Conservation (phyloP, 2,329 filamentous ascomycete species). For the Geosmithia flava region DNA sequence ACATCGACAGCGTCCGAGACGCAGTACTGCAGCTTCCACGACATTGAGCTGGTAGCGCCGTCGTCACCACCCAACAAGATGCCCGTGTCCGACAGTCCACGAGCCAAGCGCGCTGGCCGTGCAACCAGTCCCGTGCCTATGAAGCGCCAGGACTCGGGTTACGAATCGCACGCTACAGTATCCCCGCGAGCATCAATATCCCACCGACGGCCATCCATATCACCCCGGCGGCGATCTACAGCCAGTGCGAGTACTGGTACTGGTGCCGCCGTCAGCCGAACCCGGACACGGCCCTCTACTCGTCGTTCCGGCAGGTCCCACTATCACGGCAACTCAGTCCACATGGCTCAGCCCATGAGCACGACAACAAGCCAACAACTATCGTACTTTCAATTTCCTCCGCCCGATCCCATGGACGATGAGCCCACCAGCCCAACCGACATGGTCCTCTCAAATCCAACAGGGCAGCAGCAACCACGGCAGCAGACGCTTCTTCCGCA, state of each 20-base stretch:
- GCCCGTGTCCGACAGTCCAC: background rate
- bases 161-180: slow-evolving; percentile 33
- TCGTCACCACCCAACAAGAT: slow-evolving; percentile 10
- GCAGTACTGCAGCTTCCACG: slow-evolving; percentile 42
- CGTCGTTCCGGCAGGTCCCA: slow-evolving; percentile 22
- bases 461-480: slow-evolving; percentile 4
- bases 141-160: slow-evolving; percentile 45
- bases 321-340: slow-evolving; percentile 5
- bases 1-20: slow-evolving; percentile 33
- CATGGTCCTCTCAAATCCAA: background rate
- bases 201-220: slow-evolving; percentile 12
- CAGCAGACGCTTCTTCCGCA: slow-evolving; percentile 26
- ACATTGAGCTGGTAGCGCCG: slow-evolving; percentile 34
- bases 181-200: slow-evolving; percentile 24
- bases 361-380: slow-evolving; percentile 15
- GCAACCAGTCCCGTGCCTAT: slow-evolving; percentile 24
- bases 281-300: slow-evolving; percentile 25
- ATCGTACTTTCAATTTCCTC: slow-evolving; percentile 37
- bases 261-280: slow-evolving; percentile 11
- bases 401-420: slow-evolving; percentile 21
- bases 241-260: slow-evolving; percentile 1
- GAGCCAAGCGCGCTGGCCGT: slow-evolving; percentile 5
- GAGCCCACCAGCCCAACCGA: background rate
- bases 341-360: background rate
- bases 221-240: slow-evolving; percentile 20